Percentiles rank a stretch among this genome's conserved stretches.
phyloP scores from a whole-genome alignment of 2,329 filamentous ascomycete species.

The Magnaporthiopsis incrustans region DNA sequence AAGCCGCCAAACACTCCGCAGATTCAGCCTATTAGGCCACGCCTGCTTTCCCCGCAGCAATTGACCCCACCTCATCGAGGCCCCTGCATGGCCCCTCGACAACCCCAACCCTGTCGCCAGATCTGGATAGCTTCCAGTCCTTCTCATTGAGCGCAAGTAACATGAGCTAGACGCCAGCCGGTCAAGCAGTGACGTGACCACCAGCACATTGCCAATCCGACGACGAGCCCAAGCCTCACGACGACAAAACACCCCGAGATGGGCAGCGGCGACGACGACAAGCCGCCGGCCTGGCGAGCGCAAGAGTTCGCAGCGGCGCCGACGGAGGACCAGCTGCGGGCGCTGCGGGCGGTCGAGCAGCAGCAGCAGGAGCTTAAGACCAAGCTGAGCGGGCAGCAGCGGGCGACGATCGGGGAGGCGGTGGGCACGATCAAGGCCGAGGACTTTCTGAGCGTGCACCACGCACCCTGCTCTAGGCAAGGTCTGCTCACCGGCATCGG shows the following conservation, averaged over 20 bases:
- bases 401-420: conserved; percentile 46
- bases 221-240: not conserved
- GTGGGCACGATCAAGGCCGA: conserved; percentile 58
- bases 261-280: not conserved
- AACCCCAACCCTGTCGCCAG: conserved; percentile 6
- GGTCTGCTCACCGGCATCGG: conserved; percentile 78
- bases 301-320: conserved; percentile 15
- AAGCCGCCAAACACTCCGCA: not conserved
- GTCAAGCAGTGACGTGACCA: not conserved
- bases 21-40: not conserved
- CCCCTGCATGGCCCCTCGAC: not conserved
- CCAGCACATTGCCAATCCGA: not conserved
- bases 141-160: not conserved
- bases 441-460: conserved; percentile 66
- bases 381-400: conserved; percentile 15
- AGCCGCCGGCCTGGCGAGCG: conserved; percentile 14
- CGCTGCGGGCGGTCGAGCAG: conserved; percentile 4
- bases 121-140: not conserved
- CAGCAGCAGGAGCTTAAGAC: conserved; percentile 27
- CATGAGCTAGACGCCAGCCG: not conserved
- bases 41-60: too few species aligned
- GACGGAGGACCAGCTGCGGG: conserved; percentile 25
- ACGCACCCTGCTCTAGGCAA: conserved; percentile 76
- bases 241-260: conserved; percentile 1
- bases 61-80: not conserved